These are phyloP conservation scores for Aristolochia fimbriata DNA, from an alignment of 164 flowering plant species.

Conservation along the genomic window DNA sequence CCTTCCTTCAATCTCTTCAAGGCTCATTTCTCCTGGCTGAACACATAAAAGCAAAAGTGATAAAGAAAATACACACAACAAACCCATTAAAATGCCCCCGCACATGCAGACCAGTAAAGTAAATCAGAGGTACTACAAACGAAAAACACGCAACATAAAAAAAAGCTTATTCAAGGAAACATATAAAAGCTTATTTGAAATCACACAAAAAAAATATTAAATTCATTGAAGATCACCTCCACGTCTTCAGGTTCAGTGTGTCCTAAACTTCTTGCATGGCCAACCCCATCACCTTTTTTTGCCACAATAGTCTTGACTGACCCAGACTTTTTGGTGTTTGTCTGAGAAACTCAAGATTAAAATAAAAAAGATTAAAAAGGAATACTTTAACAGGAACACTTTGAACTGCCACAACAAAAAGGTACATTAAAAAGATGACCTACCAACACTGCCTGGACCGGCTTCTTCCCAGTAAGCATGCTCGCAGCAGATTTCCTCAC, in stretches of 20 bases:
- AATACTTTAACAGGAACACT: background rate
- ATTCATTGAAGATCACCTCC: conserved; percentile 42
- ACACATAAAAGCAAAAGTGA: conserved; percentile 7
- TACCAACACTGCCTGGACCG: conserved; percentile 49
- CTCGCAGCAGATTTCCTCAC: conserved; percentile 89
- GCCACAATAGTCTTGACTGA: conserved; percentile 38
- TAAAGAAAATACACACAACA: background rate
- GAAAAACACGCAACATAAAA: background rate
- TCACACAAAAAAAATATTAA: too few species aligned
- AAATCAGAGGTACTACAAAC: background rate
- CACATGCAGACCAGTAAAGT: background rate
- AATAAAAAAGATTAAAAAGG: conserved; percentile 2
- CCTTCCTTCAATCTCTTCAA: conserved; percentile 92
- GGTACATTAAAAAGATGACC: conserved; percentile 16
- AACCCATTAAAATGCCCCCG: background rate
- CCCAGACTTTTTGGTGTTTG: conserved; percentile 48
- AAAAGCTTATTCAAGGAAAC: background rate
- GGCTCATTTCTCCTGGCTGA: conserved; percentile 95
- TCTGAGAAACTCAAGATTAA: conserved; percentile 28
- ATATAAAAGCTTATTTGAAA: background rate
- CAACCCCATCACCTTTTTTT: conserved; percentile 65
- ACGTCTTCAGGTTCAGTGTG: conserved; percentile 67
- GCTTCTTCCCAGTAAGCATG: conserved; percentile 93
- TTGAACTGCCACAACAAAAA: background rate
- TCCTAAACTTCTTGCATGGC: conserved; percentile 37